phyloP scores from a whole-genome alignment of 2,329 filamentous ascomycete species.

The Penicillium sp. region DNA sequence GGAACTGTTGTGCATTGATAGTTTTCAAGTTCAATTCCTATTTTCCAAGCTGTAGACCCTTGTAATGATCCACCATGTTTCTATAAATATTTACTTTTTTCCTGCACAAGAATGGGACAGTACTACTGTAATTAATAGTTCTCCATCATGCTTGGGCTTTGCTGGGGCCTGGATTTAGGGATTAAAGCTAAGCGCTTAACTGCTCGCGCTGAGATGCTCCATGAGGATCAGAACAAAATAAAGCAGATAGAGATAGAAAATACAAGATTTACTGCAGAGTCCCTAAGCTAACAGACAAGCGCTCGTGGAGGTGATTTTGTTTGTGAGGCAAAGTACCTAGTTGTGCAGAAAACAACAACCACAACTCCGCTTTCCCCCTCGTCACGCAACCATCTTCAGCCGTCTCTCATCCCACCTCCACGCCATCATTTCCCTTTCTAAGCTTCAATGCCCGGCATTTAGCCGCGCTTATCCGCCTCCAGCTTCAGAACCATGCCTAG shows the following conservation, averaged over 20 bases:
- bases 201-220: no score
- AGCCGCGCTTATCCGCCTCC: constrained; percentile 24
- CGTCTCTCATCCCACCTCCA: neutral
- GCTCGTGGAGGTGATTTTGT: neutral
- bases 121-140: neutral
- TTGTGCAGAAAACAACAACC: constrained; percentile 8
- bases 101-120: no score
- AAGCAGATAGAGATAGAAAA: neutral
- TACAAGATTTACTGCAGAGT: no score
- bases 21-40: neutral
- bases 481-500: constrained; percentile 39
- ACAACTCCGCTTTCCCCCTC: constrained; percentile 10
- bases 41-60: neutral
- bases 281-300: neutral
- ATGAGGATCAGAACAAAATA: neutral
- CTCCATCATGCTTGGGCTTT: no score
- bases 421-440: constrained; percentile 8
- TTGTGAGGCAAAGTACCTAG: neutral
- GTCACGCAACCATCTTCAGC: constrained; percentile 17
- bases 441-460: constrained; percentile 31
- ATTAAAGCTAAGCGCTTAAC: no score
- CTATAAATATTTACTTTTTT: neutral
- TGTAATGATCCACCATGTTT: neutral
- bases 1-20: neutral
- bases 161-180: no score